These are phyloP conservation scores for Ajuga reptans DNA, from an alignment of 305 asterid genomes.

Conservation along the genomic window DNA sequence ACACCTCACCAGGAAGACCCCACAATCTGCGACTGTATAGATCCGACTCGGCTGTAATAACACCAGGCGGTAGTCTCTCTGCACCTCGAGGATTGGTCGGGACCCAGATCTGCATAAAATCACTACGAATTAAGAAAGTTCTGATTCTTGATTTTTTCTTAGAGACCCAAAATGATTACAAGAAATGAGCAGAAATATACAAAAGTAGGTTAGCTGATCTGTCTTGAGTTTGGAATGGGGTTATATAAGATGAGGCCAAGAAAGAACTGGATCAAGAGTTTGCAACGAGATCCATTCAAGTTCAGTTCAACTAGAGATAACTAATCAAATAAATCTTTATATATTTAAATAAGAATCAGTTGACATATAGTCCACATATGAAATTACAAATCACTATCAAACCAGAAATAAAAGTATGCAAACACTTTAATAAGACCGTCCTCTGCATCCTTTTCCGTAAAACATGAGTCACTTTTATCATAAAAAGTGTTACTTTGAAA, in stretches of 20 bases:
- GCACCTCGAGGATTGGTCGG: conserved; percentile 84
- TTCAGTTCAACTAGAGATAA: not conserved
- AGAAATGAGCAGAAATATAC: not conserved
- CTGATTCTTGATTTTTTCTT: not conserved
- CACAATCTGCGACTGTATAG: conserved; percentile 66
- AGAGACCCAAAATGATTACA: not conserved
- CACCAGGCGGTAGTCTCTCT: conserved; percentile 76
- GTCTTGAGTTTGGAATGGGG: not conserved
- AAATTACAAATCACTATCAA: not conserved
- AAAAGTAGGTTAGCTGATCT: not conserved
- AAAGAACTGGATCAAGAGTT: not conserved
- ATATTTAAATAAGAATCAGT: not conserved
- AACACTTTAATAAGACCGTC: no score
- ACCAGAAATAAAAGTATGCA: not conserved
- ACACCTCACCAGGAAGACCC: conserved; percentile 78
- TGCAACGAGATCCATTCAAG: not conserved
- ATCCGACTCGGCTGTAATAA: conserved; percentile 53
- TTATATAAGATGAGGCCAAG: not conserved
- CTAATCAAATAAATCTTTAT: not conserved
- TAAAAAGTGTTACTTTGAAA: no score
- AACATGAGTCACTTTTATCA: no score
- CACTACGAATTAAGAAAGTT: conserved; percentile 13
- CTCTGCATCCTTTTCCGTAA: no score
- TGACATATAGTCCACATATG: not conserved
- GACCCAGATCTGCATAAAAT: conserved; percentile 58